Evolutionary conservation across 148 eudicot species (phyloP), one percentile per base, ranked within the genome.

Genomic region (Rhododendron simsii): DNA sequence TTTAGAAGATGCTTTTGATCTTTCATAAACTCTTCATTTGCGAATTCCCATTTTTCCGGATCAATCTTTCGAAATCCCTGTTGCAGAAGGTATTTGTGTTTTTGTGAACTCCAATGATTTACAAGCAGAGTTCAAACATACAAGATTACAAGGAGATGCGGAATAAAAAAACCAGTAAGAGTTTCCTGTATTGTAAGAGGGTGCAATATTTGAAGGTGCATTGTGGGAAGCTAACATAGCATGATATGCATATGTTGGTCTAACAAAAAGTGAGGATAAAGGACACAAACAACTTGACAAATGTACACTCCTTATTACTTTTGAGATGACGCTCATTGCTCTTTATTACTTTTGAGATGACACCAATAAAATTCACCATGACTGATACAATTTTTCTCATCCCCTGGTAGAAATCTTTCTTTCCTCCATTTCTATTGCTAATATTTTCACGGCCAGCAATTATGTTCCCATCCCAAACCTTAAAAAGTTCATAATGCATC

Each of bases 1-100:
- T 92, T 96, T 26, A 96, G 88, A 37, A 95, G 96, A 89, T 96
- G 95, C 89, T 94, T 95, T 81, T 91, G 87, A 83, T 90, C 98
- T 92, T 93, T 95, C 76, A 92, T 74, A 87, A 96, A 96, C 23
- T 96, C 96, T 41, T 96, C 99, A 65, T 96, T 96, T 13, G 94
- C 94, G 83, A 96, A 96, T 85, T 96, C 99, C 99, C 99, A 96
- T 89, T 89, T 92, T 86, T 96, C 99, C 26, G 99, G 95, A 86
- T 96, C 99, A 84, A 92, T 94, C 89, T 96, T 96, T 87, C 92
- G 94, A 87, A 96, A 96, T 85, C 99, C 99, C 99, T 96, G 88
- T 35, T 33, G 13, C 80, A 47, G 86, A n/a, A 39, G 81, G 18
- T 28, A 81, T 53, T 35, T 78, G 37, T 35, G 16, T 30, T 44